A percentile compares a stretch with the other conserved stretches of the same genome.
These are phyloP conservation scores for Cenococcum geophilum DNA, from an alignment of 495 filamentous ascomycete species.

Conservation along the genomic window DNA sequence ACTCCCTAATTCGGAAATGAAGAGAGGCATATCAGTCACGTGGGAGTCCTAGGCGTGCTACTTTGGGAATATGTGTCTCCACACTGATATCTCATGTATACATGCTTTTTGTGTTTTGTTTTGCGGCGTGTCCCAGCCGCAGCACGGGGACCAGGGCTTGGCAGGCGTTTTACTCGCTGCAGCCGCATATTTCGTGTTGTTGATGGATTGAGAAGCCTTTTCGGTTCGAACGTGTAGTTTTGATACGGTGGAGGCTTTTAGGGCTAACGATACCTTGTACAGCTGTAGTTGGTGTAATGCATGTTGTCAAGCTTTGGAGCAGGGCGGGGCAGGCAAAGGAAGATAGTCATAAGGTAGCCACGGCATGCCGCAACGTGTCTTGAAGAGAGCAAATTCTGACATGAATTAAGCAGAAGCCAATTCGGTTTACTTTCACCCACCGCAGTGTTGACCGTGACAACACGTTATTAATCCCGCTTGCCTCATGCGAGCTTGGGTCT, in stretches of 20 bases:
- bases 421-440: too few relatives aligned
- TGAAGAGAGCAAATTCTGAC: too few relatives aligned
- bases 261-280: not conserved
- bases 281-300: not conserved
- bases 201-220: not conserved
- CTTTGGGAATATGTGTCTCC: not conserved
- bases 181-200: not conserved
- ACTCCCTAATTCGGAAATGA: not conserved
- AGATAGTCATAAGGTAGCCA: too few relatives aligned
- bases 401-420: too few relatives aligned
- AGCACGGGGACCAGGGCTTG: not conserved
- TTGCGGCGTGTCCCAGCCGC: not conserved
- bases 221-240: not conserved
- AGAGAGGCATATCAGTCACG: not conserved
- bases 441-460: too few relatives aligned
- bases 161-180: not conserved
- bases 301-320: not conserved
- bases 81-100: not conserved
- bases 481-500: not conserved
- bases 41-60: not conserved
- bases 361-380: too few relatives aligned
- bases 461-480: not conserved
- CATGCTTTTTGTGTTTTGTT: constrained; percentile 1
- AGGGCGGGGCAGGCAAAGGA: too few relatives aligned
- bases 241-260: not conserved